Evolutionary conservation across 1,284 basidiomycete genomes (phyloP), one percentile per base, ranked within the genome.

Genomic region (Leccinum discolor): DNA sequence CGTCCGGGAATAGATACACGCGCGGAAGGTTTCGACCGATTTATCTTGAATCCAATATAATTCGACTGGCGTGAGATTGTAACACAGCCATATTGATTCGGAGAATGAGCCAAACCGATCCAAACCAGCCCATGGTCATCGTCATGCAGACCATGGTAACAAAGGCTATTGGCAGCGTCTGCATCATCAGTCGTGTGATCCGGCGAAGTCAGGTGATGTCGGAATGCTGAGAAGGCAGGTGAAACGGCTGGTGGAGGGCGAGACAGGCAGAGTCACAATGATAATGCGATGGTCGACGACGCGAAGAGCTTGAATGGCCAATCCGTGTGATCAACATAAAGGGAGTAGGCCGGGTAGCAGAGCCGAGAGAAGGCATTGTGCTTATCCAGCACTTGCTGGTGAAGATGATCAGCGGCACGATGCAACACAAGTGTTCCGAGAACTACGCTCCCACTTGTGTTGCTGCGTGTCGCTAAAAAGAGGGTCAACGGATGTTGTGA

Each of bases 391-490:
- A 59, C 21, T 32, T 18, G 56, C 4, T 10, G 58, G 2, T 29
- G 29, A 10, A 11, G n/a, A 11, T 5, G 40, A 54, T 38, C 11
- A 21, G 54, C 14, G 65, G 61, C 67, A 74, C 71, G 65, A 65
- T 14, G 58, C 60, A 74, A 60, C 44, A 78, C 79, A 77, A 79
- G 80, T 76, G 80, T 83, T 78, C 68, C 76, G 80, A 84, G 83
- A 71, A 83, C 81, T 77, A 73, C 82, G 80, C 83, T 84, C 83
- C 79, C 80, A 75, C 79, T 78, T 77, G 78, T 74, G 68, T 60
- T 69, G 63, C 64, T 16, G 65, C 58, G 68, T 70, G 70, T 59
- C 70, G 61, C 60, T 2, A 2, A 8, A 16, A 29, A 57, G 16
- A 16, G n/a, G 5, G n/a, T 11, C 26, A 29, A 32, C 12, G 26